phyloP scores from a whole-genome alignment of 1,284 basidiomycete genomes.

The Ceratobasidium sp. region DNA sequence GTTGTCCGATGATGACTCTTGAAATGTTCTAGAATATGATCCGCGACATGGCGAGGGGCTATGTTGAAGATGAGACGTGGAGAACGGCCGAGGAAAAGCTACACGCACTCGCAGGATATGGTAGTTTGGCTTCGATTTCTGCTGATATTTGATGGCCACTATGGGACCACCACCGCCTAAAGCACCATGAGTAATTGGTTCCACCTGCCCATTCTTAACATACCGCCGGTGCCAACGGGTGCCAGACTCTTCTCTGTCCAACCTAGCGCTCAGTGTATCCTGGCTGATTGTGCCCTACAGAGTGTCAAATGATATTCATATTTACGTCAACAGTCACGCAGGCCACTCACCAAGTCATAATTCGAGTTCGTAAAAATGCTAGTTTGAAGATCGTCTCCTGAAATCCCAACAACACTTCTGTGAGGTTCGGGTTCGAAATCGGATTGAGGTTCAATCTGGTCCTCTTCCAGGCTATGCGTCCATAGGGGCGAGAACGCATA shows the following conservation, averaged over 20 bases:
- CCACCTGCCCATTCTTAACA: not conserved
- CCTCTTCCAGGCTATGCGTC: constrained; percentile 26
- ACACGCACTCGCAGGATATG: constrained; percentile 27
- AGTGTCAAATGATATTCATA: not conserved
- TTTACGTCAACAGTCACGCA: not conserved
- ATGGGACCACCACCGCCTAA: constrained; percentile 37
- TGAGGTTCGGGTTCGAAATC: constrained; percentile 5
- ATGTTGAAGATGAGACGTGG: not conserved
- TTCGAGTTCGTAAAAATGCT: constrained; percentile 31
- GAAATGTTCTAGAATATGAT: constrained; percentile 38
- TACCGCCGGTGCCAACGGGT: constrained; percentile 35
- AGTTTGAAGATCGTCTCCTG: constrained; percentile 10
- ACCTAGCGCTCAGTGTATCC: constrained; percentile 31
- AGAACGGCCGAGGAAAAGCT: not conserved
- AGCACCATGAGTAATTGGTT: not conserved
- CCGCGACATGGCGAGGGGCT: constrained; percentile 28
- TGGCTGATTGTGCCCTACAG: constrained; percentile 36
- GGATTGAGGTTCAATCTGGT: constrained; percentile 23
- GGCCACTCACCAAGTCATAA: constrained; percentile 8
- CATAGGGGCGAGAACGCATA: constrained; percentile 32
- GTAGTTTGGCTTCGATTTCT: constrained; percentile 34
- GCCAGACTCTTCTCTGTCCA: constrained; percentile 36
- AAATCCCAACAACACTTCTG: not conserved
- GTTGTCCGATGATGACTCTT: constrained; percentile 25
- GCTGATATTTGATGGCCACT: constrained; percentile 27